Conservation (phyloP, 2,329 filamentous ascomycete species). For the Leptographium wingfieldii region DNA sequence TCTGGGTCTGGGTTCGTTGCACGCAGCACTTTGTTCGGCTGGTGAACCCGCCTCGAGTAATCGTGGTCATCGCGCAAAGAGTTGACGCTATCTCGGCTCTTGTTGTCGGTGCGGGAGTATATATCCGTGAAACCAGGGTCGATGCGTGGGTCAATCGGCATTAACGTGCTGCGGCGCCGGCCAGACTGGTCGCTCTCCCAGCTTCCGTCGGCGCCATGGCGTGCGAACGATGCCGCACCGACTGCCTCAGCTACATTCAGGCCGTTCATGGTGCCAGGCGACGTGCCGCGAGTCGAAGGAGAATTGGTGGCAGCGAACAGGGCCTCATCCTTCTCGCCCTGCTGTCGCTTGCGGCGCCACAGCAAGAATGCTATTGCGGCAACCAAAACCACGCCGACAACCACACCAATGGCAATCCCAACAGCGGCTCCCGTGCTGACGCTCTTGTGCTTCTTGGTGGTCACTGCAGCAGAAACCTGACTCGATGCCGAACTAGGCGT, state of each 20-base stretch:
- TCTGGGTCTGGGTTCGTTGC: conserved; percentile 49
- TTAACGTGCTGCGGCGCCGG: conserved; percentile 35
- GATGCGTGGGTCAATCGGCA: conserved; percentile 50
- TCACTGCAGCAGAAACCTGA: conserved; percentile 5
- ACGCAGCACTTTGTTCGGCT: conserved; percentile 40
- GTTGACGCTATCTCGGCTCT: conserved; percentile 50
- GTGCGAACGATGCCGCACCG: conserved; percentile 6
- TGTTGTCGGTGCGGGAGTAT: conserved; percentile 39
- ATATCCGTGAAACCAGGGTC: conserved; percentile 46
- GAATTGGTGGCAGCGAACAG: conserved; percentile 23
- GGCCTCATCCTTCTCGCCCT: conserved; percentile 25
- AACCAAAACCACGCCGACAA: conserved; percentile 15
- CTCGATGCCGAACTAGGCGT: neutral
- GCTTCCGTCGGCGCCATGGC: conserved; percentile 3
- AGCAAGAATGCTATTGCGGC: conserved; percentile 28
- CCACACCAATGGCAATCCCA: conserved; percentile 39
- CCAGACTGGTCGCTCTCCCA: conserved; percentile 26
- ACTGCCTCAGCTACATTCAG: conserved; percentile 27
- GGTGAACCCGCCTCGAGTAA: conserved; percentile 48
- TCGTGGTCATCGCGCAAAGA: conserved; percentile 53
- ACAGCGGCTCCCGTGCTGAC: conserved; percentile 36
- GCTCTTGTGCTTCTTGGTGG: conserved; percentile 12
- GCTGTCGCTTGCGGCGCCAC: conserved; percentile 23
- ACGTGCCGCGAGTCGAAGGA: conserved; percentile 36
- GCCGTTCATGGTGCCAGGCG: conserved; percentile 33